A percentile compares a stretch with the other conserved stretches of the same genome.
Conservation (phyloP, 2,329 filamentous ascomycete species). For the Pyrenochaeta sp. region DNA sequence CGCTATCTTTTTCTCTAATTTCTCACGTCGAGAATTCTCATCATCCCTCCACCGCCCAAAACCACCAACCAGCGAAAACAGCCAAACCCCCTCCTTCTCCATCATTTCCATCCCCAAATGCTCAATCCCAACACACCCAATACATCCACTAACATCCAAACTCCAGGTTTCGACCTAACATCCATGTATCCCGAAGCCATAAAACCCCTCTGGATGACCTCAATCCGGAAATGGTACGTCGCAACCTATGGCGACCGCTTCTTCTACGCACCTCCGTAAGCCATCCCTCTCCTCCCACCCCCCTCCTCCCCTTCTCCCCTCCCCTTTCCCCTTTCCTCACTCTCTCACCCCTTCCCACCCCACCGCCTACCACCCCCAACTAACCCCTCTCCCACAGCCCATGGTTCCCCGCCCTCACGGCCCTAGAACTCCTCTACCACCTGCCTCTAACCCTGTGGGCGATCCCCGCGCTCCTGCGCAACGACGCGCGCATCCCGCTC, state of each 20-base stretch:
- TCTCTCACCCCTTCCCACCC: background rate
- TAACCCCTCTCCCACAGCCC: slow-evolving; percentile 32
- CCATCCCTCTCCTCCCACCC: slow-evolving; percentile 1
- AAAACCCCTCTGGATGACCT: slow-evolving; percentile 57
- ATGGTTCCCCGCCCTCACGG: slow-evolving; percentile 66
- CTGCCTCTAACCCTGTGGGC: slow-evolving; percentile 68
- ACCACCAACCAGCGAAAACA: no score
- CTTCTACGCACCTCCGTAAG: slow-evolving; percentile 63
- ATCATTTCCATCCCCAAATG: background rate
- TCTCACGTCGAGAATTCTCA: no score
- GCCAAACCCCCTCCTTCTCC: no score
- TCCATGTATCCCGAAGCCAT: slow-evolving; percentile 64
- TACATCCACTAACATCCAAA: background rate
- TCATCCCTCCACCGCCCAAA: no score
- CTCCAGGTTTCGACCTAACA: slow-evolving; percentile 66
- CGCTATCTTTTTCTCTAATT: no score
- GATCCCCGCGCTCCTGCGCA: slow-evolving; percentile 62
- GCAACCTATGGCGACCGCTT: slow-evolving; percentile 69
- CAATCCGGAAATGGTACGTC: slow-evolving; percentile 65
- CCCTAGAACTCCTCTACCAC: slow-evolving; percentile 68
- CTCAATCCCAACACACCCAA: slow-evolving; percentile 3
- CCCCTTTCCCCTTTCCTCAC: background rate
- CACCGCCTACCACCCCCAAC: background rate
- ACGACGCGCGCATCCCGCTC: slow-evolving; percentile 65
- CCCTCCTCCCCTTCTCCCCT: background rate